Evolutionary conservation across 2,329 filamentous ascomycete genomes (phyloP), one percentile per base, ranked within the genome.

Genomic region (Daldinia eschscholtzii): DNA sequence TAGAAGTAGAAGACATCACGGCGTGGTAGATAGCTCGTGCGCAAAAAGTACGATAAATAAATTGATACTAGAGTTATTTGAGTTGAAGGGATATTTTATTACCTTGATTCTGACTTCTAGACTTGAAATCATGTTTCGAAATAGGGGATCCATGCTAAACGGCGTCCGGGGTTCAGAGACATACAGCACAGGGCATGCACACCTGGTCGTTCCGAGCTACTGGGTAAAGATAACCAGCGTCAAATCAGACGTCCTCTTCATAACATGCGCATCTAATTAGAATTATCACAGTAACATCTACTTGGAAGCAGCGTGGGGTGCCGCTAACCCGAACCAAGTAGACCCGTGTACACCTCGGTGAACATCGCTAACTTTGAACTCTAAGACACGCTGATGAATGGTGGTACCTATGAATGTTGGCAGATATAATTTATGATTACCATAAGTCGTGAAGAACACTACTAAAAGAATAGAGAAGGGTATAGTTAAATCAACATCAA

Each of bases 1-100:
- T 98, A 0, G 95, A 98, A 81, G 93, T 98, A 20, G 95, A 95
- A 68, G 96, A 98, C 78, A 97, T 98, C 74, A 97, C 94, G 37
- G 94, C 93, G 23, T 98, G 94, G 94, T 98, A 87, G 81, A 67
- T 55, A 59, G 61, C 50, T 58, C 53, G 42, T 69, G 30, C 33
- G 37, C 23, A 37, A 28, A 46, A 23, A 20, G 30, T 30, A 50
- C 23, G 53, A 30, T 15, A 26, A 52, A 53, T 42, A 48, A 64
- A 60, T 58, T 20, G 41, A 48, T 59, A 37, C 9, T 46, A 6
- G 12, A 48, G n/a, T 28, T 33, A 33, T 33, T 52, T n/a, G 18
- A 48, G 4, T 46, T 46, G 37, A 37, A 26, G 28, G 33, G 15
- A 48, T 7, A 18, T 10, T 18, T 3, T 6, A 13, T 6, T 12